A percentile compares a stretch with the other conserved stretches of the same genome.
Evolutionary conservation across 176 grass and related monocot genomes (phyloP).

Genomic region (Oryza brachyantha): DNA sequence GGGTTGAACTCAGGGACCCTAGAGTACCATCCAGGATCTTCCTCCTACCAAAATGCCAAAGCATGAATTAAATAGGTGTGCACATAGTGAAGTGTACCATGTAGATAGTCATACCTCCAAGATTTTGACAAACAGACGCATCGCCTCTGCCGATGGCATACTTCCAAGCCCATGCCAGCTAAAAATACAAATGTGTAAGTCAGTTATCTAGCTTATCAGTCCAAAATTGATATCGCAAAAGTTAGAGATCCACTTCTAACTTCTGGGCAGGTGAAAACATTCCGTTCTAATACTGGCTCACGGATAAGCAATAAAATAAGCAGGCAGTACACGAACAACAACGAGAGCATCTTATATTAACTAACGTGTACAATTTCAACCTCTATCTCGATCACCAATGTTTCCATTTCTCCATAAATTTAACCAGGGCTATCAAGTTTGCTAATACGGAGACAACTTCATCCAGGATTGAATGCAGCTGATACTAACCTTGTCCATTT

Average conservation of each 20-base stretch:
- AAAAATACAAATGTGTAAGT: slow-evolving; percentile 31
- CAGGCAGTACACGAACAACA: not conserved
- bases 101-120: slow-evolving; percentile 66
- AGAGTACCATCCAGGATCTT: slow-evolving; percentile 99
- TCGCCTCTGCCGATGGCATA: slow-evolving; percentile 84
- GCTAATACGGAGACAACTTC: not conserved
- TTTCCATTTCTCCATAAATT: not conserved
- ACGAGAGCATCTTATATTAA: not conserved
- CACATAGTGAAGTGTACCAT: slow-evolving; percentile 10
- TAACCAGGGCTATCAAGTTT: not conserved
- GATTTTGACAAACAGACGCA: slow-evolving; percentile 98
- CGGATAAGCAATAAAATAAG: not conserved
- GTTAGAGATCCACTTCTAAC: not conserved
- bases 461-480: not conserved
- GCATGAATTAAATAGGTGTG: slow-evolving; percentile 17
- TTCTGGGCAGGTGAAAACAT: not conserved
- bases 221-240: slow-evolving; percentile 14
- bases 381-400: not conserved
- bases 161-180: slow-evolving; percentile 97
- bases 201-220: slow-evolving; percentile 1
- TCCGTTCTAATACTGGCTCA: not conserved
- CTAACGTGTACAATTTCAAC: not conserved
- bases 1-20: slow-evolving; percentile 63
- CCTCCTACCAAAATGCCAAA: slow-evolving; percentile 56
- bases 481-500: slow-evolving; percentile 86